Percentiles rank a stretch among this genome's conserved stretches.
These are phyloP conservation scores for Mercurialis annua DNA, from an alignment of 345 rosid genomes.

Conservation along the genomic window DNA sequence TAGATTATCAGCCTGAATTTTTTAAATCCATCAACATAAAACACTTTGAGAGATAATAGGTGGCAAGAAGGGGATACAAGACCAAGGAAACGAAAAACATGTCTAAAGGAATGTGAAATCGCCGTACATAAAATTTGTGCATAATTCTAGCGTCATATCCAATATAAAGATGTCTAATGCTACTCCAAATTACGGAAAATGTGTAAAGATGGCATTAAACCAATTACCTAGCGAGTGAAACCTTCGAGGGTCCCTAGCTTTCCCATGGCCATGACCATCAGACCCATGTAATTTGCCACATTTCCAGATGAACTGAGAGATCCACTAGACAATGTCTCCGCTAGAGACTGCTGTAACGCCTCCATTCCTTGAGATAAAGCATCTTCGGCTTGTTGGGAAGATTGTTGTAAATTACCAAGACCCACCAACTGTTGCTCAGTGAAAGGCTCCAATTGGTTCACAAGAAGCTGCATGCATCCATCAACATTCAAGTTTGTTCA, in stretches of 20 bases:
- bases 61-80: background rate
- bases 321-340: conserved; percentile 88
- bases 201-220: background rate
- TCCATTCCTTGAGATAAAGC: no score
- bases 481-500: conserved; percentile 8
- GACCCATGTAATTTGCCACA: conserved; percentile 97
- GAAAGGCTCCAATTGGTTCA: conserved; percentile 87
- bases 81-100: background rate
- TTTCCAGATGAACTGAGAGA: conserved; percentile 79
- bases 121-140: background rate
- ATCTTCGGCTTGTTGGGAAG: no score
- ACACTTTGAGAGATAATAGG: background rate
- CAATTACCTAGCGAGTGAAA: conserved; percentile 79
- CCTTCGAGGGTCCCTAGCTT: conserved; percentile 97
- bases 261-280: conserved; percentile 99
- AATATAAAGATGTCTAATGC: background rate
- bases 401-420: conserved; percentile 79
- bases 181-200: background rate
- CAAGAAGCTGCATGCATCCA: conserved; percentile 72
- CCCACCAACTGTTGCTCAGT: conserved; percentile 85
- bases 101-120: background rate
- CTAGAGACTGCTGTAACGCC: conserved; percentile 89
- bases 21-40: background rate
- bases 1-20: conserved; percentile 85
- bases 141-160: background rate